Evolutionary conservation across 371 early-diverging fungal genomes (phyloP).

Genomic region (Mortierella sp.): DNA sequence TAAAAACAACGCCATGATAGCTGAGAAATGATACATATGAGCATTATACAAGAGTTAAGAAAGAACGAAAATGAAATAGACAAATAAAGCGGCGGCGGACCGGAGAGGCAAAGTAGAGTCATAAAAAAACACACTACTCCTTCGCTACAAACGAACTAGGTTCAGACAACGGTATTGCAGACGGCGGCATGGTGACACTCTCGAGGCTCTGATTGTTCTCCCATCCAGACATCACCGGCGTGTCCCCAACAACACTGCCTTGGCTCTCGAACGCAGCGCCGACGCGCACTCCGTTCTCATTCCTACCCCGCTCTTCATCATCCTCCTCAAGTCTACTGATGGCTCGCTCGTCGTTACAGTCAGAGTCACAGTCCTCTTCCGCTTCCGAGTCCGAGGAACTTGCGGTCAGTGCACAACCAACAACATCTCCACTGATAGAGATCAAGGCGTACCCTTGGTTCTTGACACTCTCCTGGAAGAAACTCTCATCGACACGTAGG

Average conservation of each 20-base stretch:
- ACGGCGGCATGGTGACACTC: slow-evolving; percentile 24
- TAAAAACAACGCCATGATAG: too few relatives aligned
- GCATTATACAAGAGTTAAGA: not conserved
- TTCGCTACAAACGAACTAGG: not conserved
- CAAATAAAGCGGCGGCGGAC: not conserved
- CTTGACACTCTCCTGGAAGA: slow-evolving; percentile 69
- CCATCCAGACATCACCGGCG: slow-evolving; percentile 21
- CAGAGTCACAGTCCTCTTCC: slow-evolving; percentile 11
- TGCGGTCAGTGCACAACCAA: slow-evolving; percentile 41
- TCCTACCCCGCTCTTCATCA: not conserved
- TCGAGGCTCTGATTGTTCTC: slow-evolving; percentile 32
- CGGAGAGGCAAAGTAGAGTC: too few relatives aligned
- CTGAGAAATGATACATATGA: too few relatives aligned
- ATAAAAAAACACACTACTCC: not conserved
- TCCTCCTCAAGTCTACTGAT: not conserved
- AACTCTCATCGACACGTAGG: slow-evolving; percentile 68
- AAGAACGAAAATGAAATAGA: not conserved
- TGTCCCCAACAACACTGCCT: slow-evolving; percentile 4
- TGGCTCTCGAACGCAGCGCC: not conserved
- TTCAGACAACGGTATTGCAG: slow-evolving; percentile 8
- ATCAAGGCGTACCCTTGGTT: slow-evolving; percentile 75
- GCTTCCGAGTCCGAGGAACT: slow-evolving; percentile 2
- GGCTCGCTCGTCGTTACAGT: not conserved
- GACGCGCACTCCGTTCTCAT: not conserved
- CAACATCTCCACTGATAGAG: slow-evolving; percentile 68